Base-by-base conservation (phyloP, 257 asterid genomes). In the Henckelia pumila region DNA sequence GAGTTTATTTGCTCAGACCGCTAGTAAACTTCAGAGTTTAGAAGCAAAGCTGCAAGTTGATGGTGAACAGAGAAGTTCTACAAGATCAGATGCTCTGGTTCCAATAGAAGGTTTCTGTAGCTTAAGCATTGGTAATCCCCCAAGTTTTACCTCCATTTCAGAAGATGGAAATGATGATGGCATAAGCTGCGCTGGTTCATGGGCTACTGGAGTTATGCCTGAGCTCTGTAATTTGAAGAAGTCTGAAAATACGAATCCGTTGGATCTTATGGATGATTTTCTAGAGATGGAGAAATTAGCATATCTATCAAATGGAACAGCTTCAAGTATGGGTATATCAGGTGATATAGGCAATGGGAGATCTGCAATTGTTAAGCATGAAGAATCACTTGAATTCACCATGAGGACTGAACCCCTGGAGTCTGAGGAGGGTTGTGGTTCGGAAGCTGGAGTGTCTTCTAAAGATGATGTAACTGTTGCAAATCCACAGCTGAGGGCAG, bases 241-340 rank as follows among this genome's bases (percentile, higher is more conserved):
- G 68, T 80, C 91, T 60, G 95, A 84, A 68, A 81, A 64, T 73
- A 66, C 95, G 28, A 89, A 73, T 68, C 85, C 83, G 56, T 80
- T 75, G 74, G 95, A 81, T 74, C 95, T 94, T 26, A 94, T 94
- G 99, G 99, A 94, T 76, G 99, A 94, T 73, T 94, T 94, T 76
- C 77, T 91, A 79, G 99, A 94, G 82, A 94, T 94, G 97, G 99
- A 94, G 86, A 94, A 91, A 80, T 81, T 94, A 68, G 99, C 99
- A 29, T 64, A 76, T 74, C 78, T 70, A 29, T 75, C 89, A 22
- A 79, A 76, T 72, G 84, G 76, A 71, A 71, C 76, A 22, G 81
- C 75, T 66, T 64, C 88, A 28, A 57, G 62, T 61, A 44, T 79
- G 55, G 81, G 71, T 13, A 8, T 61, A 59, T 74, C 86, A 66